phyloP scores from a whole-genome alignment of 768 basidiomycete species.

The Candolleomyces eurysporus region DNA sequence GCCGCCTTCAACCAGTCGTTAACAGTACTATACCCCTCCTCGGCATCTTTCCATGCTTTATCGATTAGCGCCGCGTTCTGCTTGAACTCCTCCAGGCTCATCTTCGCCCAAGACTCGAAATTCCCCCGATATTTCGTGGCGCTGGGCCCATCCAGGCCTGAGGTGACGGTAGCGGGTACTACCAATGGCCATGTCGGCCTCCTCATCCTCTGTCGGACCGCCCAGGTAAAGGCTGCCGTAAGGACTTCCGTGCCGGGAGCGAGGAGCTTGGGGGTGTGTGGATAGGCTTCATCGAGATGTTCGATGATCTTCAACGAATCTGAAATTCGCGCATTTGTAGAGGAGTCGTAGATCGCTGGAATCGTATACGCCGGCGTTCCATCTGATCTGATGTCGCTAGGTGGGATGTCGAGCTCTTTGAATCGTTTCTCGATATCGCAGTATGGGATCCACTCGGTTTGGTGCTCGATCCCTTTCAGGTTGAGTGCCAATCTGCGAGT shows the following conservation, averaged over 20 bases:
- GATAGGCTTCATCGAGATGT: slow-evolving; percentile 44
- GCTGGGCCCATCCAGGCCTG: not conserved
- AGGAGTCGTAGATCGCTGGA: slow-evolving; percentile 41
- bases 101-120: not conserved
- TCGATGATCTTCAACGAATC: slow-evolving; percentile 39
- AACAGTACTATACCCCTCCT: not conserved
- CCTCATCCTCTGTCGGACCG: not conserved
- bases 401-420: slow-evolving; percentile 28
- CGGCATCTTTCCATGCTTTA: not conserved
- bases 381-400: slow-evolving; percentile 22
- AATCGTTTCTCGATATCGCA: slow-evolving; percentile 34
- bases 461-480: slow-evolving; percentile 33
- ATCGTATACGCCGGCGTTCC: slow-evolving; percentile 36
- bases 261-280: slow-evolving; percentile 30
- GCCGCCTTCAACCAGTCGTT: too few species aligned
- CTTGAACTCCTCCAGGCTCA: not conserved
- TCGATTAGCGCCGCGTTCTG: not conserved
- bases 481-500: slow-evolving; percentile 22
- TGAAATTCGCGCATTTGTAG: slow-evolving; percentile 26
- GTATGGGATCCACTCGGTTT: slow-evolving; percentile 42
- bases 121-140: not conserved
- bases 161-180: not conserved
- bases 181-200: not conserved
- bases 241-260: slow-evolving; percentile 29
- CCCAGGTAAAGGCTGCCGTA: slow-evolving; percentile 23